Evolutionary conservation across 2,329 filamentous ascomycete genomes (phyloP), one percentile per base, ranked within the genome.

Genomic region (Whalleya microplaca): DNA sequence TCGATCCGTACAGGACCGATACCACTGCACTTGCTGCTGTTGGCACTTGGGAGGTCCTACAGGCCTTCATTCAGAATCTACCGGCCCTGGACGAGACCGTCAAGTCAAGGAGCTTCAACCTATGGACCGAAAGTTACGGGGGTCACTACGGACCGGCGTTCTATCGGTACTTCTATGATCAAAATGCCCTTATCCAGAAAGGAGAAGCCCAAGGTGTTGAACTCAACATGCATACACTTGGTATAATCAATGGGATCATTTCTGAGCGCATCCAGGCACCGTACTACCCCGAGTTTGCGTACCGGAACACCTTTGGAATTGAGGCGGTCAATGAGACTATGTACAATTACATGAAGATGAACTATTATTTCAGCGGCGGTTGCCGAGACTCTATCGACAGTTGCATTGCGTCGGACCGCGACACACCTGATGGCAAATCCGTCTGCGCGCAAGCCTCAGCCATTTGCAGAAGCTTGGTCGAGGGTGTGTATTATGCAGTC

Each of bases 181-280:
- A 86, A 63, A 86, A 86, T 58, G 68, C 78, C 48, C 73, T 77
- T 53, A 85, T 86, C 60, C 65, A 73, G 44, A 81, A 80, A 32
- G 81, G 81, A 3, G 74, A 70, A 1, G 69, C 73, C 21, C 68
- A 75, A 0, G 82, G 82, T 12, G 75, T 80, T 21, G 71, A 77
- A 14, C 75, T 86, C 4, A 76, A 82, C 46, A 80, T 84, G 69
- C 80, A 82, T 61, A 78, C 79, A 0, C 73, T 84, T 21, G 78
- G 82, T 1, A 79, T 84, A 29, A 80, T 80, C 41, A 84, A 85
- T 57, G 82, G 80, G 2, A 82, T 85, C 63, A 80, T 85, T 63
- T 79, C 81, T 21, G 78, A 81, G 55, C 73, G 70, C 4, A 78
- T 82, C 44, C 83, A 85, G 66, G 65, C 61, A 16, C 68, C 66